phyloP scores from a whole-genome alignment of 1,284 basidiomycete genomes.

The Chalciporus sp. region DNA sequence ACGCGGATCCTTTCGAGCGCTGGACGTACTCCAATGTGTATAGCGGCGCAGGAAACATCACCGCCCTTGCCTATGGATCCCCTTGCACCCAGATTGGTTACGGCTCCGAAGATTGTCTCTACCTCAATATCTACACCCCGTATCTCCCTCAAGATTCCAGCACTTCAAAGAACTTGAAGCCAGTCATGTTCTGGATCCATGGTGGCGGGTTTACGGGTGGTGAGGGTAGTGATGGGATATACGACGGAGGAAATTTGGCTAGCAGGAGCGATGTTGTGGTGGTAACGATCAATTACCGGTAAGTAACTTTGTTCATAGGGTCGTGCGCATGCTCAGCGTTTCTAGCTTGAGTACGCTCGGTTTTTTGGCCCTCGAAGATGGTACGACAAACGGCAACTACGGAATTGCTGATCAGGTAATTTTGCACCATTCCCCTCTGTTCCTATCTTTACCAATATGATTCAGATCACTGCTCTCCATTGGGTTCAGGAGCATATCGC shows the following conservation, averaged over 20 bases:
- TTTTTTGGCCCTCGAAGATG: constrained; percentile 11
- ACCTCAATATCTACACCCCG: constrained; percentile 44
- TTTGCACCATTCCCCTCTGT: neutral
- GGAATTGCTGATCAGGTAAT: constrained; percentile 15
- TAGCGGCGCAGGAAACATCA: constrained; percentile 22
- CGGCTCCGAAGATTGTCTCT: constrained; percentile 37
- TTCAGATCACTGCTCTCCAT: constrained; percentile 21
- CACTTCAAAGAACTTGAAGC: constrained; percentile 28
- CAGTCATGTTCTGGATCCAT: constrained; percentile 45
- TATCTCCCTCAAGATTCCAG: constrained; percentile 23
- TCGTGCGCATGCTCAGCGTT: too few relatives aligned
- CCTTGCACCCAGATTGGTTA: constrained; percentile 28
- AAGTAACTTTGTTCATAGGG: too few relatives aligned
- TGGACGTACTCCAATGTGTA: constrained; percentile 28
- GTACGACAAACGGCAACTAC: constrained; percentile 16
- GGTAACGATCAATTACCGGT: too few relatives aligned
- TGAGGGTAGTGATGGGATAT: too few relatives aligned
- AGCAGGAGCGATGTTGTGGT: too few relatives aligned
- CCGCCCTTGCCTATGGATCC: constrained; percentile 33
- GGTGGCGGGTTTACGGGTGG: too few relatives aligned
- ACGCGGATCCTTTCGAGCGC: constrained; percentile 28
- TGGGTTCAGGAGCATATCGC: constrained; percentile 29
- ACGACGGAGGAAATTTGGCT: too few relatives aligned
- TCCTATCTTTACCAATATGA: neutral
- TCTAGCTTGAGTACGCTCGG: constrained; percentile 14